Percentiles rank a stretch among this genome's conserved stretches.
phyloP scores from a whole-genome alignment of 176 grass and related monocot species.

The Phoenix dactylifera region DNA sequence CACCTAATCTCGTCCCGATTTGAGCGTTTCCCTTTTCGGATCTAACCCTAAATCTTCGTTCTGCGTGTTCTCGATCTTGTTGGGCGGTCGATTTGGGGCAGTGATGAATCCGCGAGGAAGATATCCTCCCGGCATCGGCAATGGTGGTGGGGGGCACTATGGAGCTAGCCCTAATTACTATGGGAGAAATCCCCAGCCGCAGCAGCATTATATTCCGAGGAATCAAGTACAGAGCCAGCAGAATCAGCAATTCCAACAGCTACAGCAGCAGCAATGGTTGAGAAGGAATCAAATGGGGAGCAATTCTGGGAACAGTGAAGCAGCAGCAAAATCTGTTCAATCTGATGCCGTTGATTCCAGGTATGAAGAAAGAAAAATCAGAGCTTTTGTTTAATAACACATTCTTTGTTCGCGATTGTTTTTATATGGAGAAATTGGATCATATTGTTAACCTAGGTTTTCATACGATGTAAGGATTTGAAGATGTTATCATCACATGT shows the following conservation, averaged over 20 bases:
- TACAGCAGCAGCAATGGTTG: constrained; percentile 70
- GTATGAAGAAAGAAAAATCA: constrained; percentile 16
- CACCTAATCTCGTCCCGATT: too few species aligned
- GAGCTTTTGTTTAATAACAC: too few species aligned
- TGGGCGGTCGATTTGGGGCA: too few species aligned
- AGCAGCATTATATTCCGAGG: constrained; percentile 26
- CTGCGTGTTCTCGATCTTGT: too few species aligned
- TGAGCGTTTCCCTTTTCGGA: too few species aligned
- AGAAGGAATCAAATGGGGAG: constrained; percentile 48
- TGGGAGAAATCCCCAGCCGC: constrained; percentile 29
- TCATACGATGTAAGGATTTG: too few species aligned
- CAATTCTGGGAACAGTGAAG: constrained; percentile 19
- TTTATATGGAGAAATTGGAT: too few species aligned
- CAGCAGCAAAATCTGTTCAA: constrained; percentile 26
- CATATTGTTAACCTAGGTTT: too few species aligned
- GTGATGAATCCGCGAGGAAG: constrained; percentile 73
- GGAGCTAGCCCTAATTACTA: constrained; percentile 25
- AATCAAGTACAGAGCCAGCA: constrained; percentile 22
- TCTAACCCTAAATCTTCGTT: too few species aligned
- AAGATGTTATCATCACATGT: too few species aligned
- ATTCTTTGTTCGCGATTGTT: too few species aligned
- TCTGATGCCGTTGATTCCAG: constrained; percentile 38
- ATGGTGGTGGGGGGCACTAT: constrained; percentile 39
- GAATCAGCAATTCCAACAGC: constrained; percentile 26
- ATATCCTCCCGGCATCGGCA: constrained; percentile 61